Percentiles rank a stretch among this genome's conserved stretches.
These are phyloP conservation scores for Neoarthrinium moseri DNA, from an alignment of 2,329 filamentous ascomycete species.

Conservation along the genomic window DNA sequence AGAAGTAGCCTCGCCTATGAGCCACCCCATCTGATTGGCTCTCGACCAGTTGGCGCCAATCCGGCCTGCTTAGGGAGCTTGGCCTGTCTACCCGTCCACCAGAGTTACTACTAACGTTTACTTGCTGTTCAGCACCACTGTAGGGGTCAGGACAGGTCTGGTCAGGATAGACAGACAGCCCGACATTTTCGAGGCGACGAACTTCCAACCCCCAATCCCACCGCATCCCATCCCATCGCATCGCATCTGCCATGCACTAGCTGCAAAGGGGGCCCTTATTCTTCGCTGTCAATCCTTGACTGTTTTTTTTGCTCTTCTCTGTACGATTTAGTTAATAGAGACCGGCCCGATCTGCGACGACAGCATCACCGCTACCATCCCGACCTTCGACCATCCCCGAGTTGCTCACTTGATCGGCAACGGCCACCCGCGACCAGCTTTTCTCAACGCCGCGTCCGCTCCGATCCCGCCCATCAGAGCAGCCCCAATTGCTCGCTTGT, in stretches of 20 bases:
- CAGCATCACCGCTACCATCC: background rate
- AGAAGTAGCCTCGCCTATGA: conserved; percentile 7
- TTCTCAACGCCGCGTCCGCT: background rate
- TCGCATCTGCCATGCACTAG: background rate
- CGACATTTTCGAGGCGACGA: background rate
- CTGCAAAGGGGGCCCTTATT: background rate
- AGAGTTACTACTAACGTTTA: background rate
- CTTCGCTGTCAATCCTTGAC: conserved; percentile 7
- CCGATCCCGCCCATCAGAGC: background rate
- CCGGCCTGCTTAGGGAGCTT: conserved; percentile 3
- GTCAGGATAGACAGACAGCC: background rate
- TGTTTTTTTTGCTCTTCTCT: conserved; percentile 1
- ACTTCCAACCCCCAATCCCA: background rate
- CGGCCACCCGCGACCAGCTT: conserved; percentile 6
- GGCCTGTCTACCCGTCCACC: too few species aligned
- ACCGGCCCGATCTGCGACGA: too few species aligned
- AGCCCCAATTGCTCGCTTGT: conserved; percentile 1
- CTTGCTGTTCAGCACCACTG: too few species aligned
- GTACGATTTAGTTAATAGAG: background rate
- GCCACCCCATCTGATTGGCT: conserved; percentile 1
- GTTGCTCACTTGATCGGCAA: background rate
- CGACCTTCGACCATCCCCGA: background rate
- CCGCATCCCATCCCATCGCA: too few species aligned
- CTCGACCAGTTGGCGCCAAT: conserved; percentile 1
- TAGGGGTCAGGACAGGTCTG: background rate